Conservation (phyloP, 495 filamentous ascomycete species). For the Hypoxylon perforatum region DNA sequence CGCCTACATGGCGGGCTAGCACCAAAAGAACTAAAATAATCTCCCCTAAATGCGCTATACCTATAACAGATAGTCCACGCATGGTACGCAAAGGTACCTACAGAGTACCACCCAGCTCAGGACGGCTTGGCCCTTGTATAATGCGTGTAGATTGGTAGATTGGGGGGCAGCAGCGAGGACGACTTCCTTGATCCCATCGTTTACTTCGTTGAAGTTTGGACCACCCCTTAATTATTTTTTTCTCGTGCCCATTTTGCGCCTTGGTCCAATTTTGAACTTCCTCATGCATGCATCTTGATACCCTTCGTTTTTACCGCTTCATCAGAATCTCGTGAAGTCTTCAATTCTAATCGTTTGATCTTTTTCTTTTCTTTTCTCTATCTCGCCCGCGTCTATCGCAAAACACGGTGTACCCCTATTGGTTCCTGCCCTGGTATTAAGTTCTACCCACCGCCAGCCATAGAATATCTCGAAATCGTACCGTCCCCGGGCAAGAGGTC, state of each 20-base stretch:
- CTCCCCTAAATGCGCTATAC: constrained; percentile 27
- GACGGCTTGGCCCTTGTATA: constrained; percentile 3
- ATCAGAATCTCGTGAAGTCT: constrained; percentile 22
- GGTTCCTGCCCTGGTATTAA: constrained; percentile 21
- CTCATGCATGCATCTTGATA: constrained; percentile 41
- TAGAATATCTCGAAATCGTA: constrained; percentile 25
- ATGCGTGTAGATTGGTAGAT: constrained; percentile 14
- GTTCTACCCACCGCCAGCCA: constrained; percentile 19
- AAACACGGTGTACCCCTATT: constrained; percentile 20
- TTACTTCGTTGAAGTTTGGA: constrained; percentile 40
- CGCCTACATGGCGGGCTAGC: constrained; percentile 23
- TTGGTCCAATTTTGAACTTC: constrained; percentile 35
- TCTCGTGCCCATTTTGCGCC: constrained; percentile 27
- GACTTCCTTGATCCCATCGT: constrained; percentile 32
- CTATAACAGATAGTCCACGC: constrained; percentile 27
- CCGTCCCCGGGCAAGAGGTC: constrained; percentile 14
- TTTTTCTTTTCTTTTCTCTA: constrained; percentile 24
- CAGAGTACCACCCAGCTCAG: constrained; percentile 13
- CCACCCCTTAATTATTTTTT: constrained; percentile 35
- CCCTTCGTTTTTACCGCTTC: constrained; percentile 37
- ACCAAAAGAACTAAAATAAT: constrained; percentile 42
- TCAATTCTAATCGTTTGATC: constrained; percentile 40
- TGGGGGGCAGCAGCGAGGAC: constrained; percentile 24
- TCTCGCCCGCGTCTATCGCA: constrained; percentile 32
- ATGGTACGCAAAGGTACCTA: constrained; percentile 26